Percentiles rank a stretch among this genome's conserved stretches.
These are phyloP conservation scores for Arthrocladium fulminans DNA, from an alignment of 2,329 filamentous ascomycete genomes.

Conservation along the genomic window DNA sequence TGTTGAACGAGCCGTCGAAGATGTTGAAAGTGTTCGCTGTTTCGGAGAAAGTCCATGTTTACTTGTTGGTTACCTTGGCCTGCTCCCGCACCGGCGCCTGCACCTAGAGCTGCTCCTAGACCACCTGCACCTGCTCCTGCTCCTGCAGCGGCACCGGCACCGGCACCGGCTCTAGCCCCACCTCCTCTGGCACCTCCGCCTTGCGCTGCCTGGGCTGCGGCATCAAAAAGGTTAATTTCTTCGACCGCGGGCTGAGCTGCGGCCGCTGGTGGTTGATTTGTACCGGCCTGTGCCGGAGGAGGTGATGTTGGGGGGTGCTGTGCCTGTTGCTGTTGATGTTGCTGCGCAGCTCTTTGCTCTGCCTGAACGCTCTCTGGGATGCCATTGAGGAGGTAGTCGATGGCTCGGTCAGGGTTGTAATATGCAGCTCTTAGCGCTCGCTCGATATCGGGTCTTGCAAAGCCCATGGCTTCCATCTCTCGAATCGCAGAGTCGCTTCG, in stretches of 20 bases:
- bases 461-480: constrained; percentile 97
- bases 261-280: constrained; percentile 31
- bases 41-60: constrained; percentile 85
- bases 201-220: constrained; percentile 65
- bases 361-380: constrained; percentile 78
- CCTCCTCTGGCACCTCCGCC: constrained; percentile 31
- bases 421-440: constrained; percentile 92
- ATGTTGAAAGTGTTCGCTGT: constrained; percentile 97
- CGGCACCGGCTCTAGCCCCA: constrained; percentile 27
- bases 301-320: constrained; percentile 27
- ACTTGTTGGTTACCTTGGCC: constrained; percentile 51
- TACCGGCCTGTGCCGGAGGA: constrained; percentile 29
- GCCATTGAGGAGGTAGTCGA: constrained; percentile 88
- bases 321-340: constrained; percentile 21
- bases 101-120: constrained; percentile 24
- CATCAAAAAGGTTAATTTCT: constrained; percentile 82
- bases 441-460: constrained; percentile 78
- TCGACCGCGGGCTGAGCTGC: constrained; percentile 44
- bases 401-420: constrained; percentile 92
- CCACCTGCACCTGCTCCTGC: constrained; percentile 30
- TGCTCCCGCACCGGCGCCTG: constrained; percentile 34
- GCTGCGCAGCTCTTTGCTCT: constrained; percentile 50
- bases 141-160: constrained; percentile 3
- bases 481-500: constrained; percentile 73
- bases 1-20: constrained; percentile 94